Percentiles rank a stretch among this genome's conserved stretches.
Evolutionary conservation across 2,329 filamentous ascomycete species (phyloP).

Genomic region (Claviceps pazoutovae): DNA sequence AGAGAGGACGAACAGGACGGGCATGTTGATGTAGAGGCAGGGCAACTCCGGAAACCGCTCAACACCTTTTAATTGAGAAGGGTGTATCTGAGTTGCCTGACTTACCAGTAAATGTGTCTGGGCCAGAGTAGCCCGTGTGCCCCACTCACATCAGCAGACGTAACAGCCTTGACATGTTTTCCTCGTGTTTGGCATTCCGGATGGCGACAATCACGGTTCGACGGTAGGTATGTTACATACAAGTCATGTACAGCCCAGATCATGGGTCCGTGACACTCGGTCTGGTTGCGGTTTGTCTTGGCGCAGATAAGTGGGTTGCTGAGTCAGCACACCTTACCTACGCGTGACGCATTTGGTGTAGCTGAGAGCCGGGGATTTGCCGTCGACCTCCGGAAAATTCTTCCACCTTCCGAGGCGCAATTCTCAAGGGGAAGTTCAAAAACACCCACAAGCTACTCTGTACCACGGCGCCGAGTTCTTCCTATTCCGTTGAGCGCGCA

Average conservation of each 20-base stretch:
- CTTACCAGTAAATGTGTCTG: not conserved
- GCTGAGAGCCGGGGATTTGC: conserved; percentile 6
- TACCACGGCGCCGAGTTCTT: conserved; percentile 27
- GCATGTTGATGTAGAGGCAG: not conserved
- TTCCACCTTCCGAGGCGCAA: conserved; percentile 20
- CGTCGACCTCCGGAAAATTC: conserved; percentile 19
- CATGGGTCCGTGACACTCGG: too few species aligned
- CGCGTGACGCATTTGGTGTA: too few species aligned
- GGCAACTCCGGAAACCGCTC: not conserved
- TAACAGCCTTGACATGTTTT: not conserved
- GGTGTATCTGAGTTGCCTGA: not conserved
- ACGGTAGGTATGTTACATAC: not conserved
- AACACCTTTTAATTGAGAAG: not conserved
- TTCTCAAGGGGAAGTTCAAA: conserved; percentile 15
- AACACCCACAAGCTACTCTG: conserved; percentile 19
- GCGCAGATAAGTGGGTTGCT: not conserved
- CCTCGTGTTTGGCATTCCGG: not conserved
- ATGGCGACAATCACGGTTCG: not conserved
- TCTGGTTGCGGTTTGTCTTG: not conserved
- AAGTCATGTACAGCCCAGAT: not conserved
- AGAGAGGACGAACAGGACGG: not conserved
- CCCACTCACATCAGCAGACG: not conserved
- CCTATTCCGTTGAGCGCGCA: conserved; percentile 28
- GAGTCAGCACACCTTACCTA: not conserved
- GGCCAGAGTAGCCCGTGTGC: not conserved